Conservation (phyloP, 2,329 filamentous ascomycete genomes). For the Ophiobolus disseminans region DNA sequence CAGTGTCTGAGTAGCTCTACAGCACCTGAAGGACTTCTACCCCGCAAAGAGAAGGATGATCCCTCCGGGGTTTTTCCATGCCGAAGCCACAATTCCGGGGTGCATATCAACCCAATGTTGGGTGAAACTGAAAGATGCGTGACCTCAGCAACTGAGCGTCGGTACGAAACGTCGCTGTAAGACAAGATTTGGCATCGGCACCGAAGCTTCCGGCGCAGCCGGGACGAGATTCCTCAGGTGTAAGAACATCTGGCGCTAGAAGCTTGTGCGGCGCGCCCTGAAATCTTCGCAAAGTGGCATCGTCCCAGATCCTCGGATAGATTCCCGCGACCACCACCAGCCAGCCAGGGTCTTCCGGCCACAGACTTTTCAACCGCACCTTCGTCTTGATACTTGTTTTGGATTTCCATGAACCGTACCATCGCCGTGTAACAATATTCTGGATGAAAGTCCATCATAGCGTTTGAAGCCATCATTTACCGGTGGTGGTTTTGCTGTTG, state of each 20-base stretch:
- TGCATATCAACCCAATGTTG: background rate
- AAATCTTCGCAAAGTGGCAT: constrained; percentile 31
- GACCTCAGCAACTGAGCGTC: constrained; percentile 15
- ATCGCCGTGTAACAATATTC: too few species aligned
- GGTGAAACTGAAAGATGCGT: constrained; percentile 4
- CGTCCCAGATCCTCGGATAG: constrained; percentile 28
- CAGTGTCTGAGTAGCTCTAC: background rate
- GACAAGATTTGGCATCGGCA: constrained; percentile 9
- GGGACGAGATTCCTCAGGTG: constrained; percentile 42
- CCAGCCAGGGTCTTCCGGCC: background rate
- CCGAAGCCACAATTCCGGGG: constrained; percentile 2
- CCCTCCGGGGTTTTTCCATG: background rate
- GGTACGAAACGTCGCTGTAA: constrained; percentile 7
- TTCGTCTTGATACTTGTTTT: too few species aligned
- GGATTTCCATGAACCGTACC: constrained; percentile 7
- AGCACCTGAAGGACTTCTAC: background rate
- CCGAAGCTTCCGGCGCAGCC: constrained; percentile 40
- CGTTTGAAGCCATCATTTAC: background rate
- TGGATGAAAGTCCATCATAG: background rate
- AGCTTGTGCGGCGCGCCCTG: constrained; percentile 24
- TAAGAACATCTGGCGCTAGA: constrained; percentile 26
- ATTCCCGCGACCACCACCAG: constrained; percentile 13
- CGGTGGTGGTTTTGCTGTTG: background rate
- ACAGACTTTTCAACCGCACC: background rate
- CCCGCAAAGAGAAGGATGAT: background rate